A percentile compares a stretch with the other conserved stretches of the same genome.
Evolutionary conservation across 805 yeast genomes (phyloP).

Genomic region (Ogataea angusta): DNA sequence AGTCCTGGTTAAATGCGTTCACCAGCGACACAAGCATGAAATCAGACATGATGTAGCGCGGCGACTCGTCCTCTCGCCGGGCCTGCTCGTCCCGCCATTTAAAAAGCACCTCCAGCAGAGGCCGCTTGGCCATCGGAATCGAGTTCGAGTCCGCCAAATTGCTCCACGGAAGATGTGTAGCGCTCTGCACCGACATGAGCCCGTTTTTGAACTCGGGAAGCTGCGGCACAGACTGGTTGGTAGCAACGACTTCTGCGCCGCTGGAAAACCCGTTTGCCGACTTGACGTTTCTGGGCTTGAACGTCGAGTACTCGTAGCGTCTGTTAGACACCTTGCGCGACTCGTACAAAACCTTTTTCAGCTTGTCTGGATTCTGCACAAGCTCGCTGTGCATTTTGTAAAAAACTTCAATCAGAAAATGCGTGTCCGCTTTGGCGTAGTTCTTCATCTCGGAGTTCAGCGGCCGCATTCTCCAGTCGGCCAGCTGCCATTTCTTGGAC

Average conservation of each 20-base stretch:
- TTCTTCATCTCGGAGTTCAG: slow-evolving; percentile 68
- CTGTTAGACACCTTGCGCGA: slow-evolving; percentile 78
- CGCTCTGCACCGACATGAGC: slow-evolving; percentile 47
- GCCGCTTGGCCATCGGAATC: slow-evolving; percentile 50
- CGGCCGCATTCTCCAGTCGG: slow-evolving; percentile 96
- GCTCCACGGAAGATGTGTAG: slow-evolving; percentile 62
- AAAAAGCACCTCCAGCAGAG: slow-evolving; percentile 57
- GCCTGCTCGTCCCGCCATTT: slow-evolving; percentile 85
- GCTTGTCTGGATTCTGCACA: slow-evolving; percentile 39
- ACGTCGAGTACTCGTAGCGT: slow-evolving; percentile 77
- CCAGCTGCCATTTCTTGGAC: slow-evolving; percentile 89
- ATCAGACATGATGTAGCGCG: slow-evolving; percentile 79
- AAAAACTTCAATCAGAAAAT: slow-evolving; percentile 77
- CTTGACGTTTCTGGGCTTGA: slow-evolving; percentile 40
- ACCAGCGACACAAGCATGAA: slow-evolving; percentile 63
- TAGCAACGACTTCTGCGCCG: slow-evolving; percentile 27
- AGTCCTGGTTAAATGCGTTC: slow-evolving; percentile 26
- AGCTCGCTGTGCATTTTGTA: slow-evolving; percentile 68
- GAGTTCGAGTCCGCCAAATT: slow-evolving; percentile 61
- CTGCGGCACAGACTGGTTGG: slow-evolving; percentile 30
- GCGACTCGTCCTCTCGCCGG: slow-evolving; percentile 76
- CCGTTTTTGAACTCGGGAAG: slow-evolving; percentile 16
- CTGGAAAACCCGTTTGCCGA: slow-evolving; percentile 11
- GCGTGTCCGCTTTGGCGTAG: slow-evolving; percentile 95
- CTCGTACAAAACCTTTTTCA: slow-evolving; percentile 63